Percentiles rank a stretch among this genome's conserved stretches.
Evolutionary conservation across 1,284 basidiomycete genomes (phyloP).

Genomic region (Chondrostereum purpureum): DNA sequence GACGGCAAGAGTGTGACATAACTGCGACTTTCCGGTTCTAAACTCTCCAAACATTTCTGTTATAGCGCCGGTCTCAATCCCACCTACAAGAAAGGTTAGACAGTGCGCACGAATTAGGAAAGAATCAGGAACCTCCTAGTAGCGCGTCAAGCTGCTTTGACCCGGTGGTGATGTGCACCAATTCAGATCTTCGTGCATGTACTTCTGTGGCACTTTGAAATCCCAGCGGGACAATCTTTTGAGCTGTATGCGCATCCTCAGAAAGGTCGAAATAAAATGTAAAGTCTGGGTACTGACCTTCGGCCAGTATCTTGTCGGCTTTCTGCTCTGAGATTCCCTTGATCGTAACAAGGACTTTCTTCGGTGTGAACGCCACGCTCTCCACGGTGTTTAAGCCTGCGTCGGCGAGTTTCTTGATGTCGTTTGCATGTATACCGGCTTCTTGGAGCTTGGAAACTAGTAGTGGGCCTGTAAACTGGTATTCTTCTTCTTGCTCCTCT

Average conservation of each 20-base stretch:
- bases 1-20: slow-evolving; percentile 97
- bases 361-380: slow-evolving; percentile 94
- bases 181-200: slow-evolving; percentile 90
- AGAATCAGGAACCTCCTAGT: slow-evolving; percentile 67
- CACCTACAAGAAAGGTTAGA: slow-evolving; percentile 45
- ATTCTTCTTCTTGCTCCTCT: slow-evolving; percentile 48
- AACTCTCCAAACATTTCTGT: slow-evolving; percentile 99
- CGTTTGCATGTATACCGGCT: slow-evolving; percentile 84
- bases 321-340: slow-evolving; percentile 98
- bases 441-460: slow-evolving; percentile 84
- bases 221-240: slow-evolving; percentile 94
- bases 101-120: slow-evolving; percentile 12
- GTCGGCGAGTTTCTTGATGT: slow-evolving; percentile 95
- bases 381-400: slow-evolving; percentile 94
- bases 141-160: slow-evolving; percentile 95
- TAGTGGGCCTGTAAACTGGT: slow-evolving; percentile 68
- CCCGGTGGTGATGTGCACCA: slow-evolving; percentile 96
- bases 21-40: slow-evolving; percentile 96
- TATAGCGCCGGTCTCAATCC: slow-evolving; percentile 97
- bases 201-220: slow-evolving; percentile 99
- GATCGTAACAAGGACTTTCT: slow-evolving; percentile 86
- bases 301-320: slow-evolving; percentile 92
- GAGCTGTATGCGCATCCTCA: slow-evolving; percentile 46
- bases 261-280: neutral
- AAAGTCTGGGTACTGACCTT: slow-evolving; percentile 66